Evolutionary conservation across 202 grass and related monocot species (phyloP), one percentile per base, ranked within the genome.

Genomic region (Zizania palustris): DNA sequence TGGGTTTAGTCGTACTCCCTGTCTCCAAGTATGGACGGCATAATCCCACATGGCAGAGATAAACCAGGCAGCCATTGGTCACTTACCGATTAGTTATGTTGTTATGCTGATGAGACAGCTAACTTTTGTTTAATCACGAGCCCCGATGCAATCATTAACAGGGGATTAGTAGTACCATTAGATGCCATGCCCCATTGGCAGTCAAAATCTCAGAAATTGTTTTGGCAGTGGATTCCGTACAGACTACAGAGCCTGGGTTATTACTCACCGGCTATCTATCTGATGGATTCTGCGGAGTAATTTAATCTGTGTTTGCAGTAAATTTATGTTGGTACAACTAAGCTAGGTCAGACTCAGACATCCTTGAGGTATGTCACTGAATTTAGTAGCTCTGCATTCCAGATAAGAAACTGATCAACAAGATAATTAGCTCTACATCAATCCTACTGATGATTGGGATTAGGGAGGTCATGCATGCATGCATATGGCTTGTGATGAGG

Each of bases 101-200:
- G 33, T 82, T 55, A 33, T 14, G 9, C 5, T 64, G 73, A 67
- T 67, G n/a, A 61, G 79, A 61, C 54, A 10, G 4, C 14, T 1
- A 3, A 4, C 18, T 41, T 12, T 85, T 60, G 60, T 79, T 79
- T 72, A 73, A 18, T 67, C 11, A 46, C 85, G 57, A 20, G 53
- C 12, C 22, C 53, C 65, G 76, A 77, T 77, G 77, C 72, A 85
- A 85, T 89, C 86, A 89, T 89, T 89, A 78, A 85, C 66, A 46
- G 40, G 43, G 65, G 83, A 80, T 74, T 85, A 69, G 28, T 22
- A 34, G 1, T 8, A 19, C 51, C 50, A 20, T 19, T 13, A 82
- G 69, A 79, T 73, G 75, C 68, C 50, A 38, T n/a, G 66, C 44
- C 33, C 63, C 14, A 44, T 33, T 36, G 56, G 18, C 20, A 56